These are phyloP conservation scores for Fistulina hepatica DNA, from an alignment of 1,284 basidiomycete species.

Conservation along the genomic window DNA sequence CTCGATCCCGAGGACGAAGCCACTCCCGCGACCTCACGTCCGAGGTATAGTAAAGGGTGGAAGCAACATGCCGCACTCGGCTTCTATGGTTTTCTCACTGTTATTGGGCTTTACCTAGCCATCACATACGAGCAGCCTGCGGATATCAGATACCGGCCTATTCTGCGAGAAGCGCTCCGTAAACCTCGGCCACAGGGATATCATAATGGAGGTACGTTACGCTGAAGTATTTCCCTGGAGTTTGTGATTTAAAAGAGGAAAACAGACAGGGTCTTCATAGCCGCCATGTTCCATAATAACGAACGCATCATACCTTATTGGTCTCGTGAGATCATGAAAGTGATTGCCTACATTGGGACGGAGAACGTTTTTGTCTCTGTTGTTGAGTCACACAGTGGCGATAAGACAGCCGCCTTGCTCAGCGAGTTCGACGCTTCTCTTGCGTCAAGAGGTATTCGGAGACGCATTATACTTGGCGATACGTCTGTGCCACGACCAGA, in stretches of 20 bases:
- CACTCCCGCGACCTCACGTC: neutral
- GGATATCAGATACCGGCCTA: slow-evolving; percentile 8
- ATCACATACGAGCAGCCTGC: slow-evolving; percentile 9
- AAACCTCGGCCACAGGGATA: slow-evolving; percentile 8
- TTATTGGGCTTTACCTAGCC: slow-evolving; percentile 5
- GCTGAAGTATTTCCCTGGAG: neutral
- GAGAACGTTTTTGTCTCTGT: slow-evolving; percentile 46
- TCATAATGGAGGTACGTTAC: slow-evolving; percentile 5
- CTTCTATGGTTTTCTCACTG: neutral
- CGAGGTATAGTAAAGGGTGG: neutral
- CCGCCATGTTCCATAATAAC: slow-evolving; percentile 32
- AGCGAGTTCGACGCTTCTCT: slow-evolving; percentile 26
- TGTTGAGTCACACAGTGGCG: slow-evolving; percentile 41
- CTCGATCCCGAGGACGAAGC: neutral
- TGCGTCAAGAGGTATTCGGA: slow-evolving; percentile 19
- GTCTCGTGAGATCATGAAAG: slow-evolving; percentile 26
- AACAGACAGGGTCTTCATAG: slow-evolving; percentile 26
- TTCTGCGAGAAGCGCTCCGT: slow-evolving; percentile 3
- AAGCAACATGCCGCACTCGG: neutral
- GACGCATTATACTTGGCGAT: slow-evolving; percentile 26
- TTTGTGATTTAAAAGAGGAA: neutral
- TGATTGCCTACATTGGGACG: slow-evolving; percentile 33
- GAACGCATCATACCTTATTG: slow-evolving; percentile 30
- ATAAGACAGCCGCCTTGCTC: slow-evolving; percentile 32
- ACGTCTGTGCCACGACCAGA: slow-evolving; percentile 24